Percentiles rank a stretch among this genome's conserved stretches.
Conservation (phyloP, 106 monocot genomes). For the Dioscorea zingiberensis region DNA sequence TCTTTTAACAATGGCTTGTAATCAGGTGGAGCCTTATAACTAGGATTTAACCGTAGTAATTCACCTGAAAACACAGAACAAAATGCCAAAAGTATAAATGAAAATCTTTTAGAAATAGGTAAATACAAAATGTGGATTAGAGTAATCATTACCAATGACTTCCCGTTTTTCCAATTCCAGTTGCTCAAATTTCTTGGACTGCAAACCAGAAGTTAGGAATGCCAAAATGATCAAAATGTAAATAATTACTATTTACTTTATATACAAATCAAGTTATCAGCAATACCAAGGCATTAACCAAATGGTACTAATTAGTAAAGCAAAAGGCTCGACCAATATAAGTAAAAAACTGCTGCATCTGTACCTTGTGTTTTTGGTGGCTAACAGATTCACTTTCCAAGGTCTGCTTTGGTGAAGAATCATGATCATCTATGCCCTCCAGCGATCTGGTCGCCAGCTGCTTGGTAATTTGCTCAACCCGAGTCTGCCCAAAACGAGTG, state of each 20-base stretch:
- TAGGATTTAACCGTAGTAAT: conserved; percentile 73
- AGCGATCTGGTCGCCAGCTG: conserved; percentile 55
- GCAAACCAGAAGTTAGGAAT: conserved; percentile 12
- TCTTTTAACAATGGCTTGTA: conserved; percentile 92
- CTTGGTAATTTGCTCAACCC: conserved; percentile 84
- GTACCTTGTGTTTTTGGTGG: conserved; percentile 42
- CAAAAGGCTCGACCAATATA: not conserved
- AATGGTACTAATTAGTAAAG: too few relatives aligned
- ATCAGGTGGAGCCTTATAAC: conserved; percentile 78
- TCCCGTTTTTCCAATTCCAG: conserved; percentile 85
- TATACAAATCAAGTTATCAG: too few relatives aligned
- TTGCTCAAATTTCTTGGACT: conserved; percentile 31
- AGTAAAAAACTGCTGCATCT: not conserved
- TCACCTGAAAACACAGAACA: conserved; percentile 54
- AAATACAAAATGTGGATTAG: not conserved
- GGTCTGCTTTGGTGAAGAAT: conserved; percentile 27
- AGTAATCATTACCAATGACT: conserved; percentile 59
- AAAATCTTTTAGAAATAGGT: not conserved
- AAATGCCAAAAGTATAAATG: not conserved
- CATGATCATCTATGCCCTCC: conserved; percentile 50
- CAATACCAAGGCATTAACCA: too few relatives aligned
- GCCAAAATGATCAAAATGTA: too few relatives aligned
- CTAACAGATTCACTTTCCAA: conserved; percentile 27
- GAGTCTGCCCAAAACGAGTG: conserved; percentile 74
- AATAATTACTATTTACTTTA: too few relatives aligned